These are phyloP conservation scores for Neoscytalidium dimidiatum DNA, from an alignment of 2,329 filamentous ascomycete species.

Conservation along the genomic window DNA sequence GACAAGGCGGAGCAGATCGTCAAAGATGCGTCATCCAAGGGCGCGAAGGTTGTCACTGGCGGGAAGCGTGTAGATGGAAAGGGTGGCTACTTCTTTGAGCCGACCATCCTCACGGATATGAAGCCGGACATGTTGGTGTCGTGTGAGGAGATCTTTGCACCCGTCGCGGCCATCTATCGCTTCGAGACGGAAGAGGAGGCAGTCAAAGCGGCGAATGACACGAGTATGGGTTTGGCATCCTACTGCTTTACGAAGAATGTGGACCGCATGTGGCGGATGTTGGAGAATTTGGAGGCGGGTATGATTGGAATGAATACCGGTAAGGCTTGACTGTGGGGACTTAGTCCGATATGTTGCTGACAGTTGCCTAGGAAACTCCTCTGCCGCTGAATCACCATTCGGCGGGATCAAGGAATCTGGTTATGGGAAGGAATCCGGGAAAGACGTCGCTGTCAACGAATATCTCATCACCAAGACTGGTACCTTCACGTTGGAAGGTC, in stretches of 20 bases:
- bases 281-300: slow-evolving; percentile 32
- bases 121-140: slow-evolving; percentile 36
- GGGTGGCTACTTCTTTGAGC: slow-evolving; percentile 30
- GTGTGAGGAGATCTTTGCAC: slow-evolving; percentile 42
- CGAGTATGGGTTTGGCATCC: slow-evolving; percentile 41
- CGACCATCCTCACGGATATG: slow-evolving; percentile 37
- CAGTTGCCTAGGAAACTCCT: slow-evolving; percentile 28
- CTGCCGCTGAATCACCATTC: slow-evolving; percentile 62
- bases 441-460: slow-evolving; percentile 60
- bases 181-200: slow-evolving; percentile 44
- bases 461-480: slow-evolving; percentile 63
- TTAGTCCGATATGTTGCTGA: not conserved
- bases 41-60: slow-evolving; percentile 65
- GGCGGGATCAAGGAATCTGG: slow-evolving; percentile 64
- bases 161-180: slow-evolving; percentile 35
- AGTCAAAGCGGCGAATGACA: slow-evolving; percentile 40
- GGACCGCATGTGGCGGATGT: slow-evolving; percentile 35
- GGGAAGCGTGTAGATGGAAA: slow-evolving; percentile 50
- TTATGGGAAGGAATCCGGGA: slow-evolving; percentile 64
- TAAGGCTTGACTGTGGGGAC: not conserved
- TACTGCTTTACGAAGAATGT: slow-evolving; percentile 44
- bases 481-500: slow-evolving; percentile 53
- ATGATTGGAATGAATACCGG: slow-evolving; percentile 36
- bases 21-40: slow-evolving; percentile 63
- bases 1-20: slow-evolving; percentile 63